Evolutionary conservation across 257 asterid species (phyloP).

Genomic region (Gardenia jasminoides): DNA sequence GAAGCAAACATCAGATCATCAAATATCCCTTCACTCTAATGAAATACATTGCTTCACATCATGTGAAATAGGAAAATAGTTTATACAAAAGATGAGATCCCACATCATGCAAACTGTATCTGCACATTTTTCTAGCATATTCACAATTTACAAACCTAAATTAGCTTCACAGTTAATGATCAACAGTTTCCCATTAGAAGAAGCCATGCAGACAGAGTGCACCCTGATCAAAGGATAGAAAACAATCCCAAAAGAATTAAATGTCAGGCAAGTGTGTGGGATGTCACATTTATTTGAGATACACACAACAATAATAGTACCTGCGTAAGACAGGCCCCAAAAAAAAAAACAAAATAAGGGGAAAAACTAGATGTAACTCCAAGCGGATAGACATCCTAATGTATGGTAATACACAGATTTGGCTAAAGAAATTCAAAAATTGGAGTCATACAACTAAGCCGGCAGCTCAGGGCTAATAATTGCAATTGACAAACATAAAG

Average conservation of each 20-base stretch:
- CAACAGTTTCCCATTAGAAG: background rate
- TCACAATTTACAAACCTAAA: background rate
- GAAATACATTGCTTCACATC: background rate
- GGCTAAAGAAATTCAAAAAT: background rate
- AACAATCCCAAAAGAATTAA: background rate
- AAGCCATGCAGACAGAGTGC: background rate
- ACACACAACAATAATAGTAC: too few relatives aligned
- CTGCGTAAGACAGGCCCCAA: background rate
- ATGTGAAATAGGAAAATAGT: too few relatives aligned
- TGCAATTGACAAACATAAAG: background rate
- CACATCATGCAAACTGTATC: background rate
- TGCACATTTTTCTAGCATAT: background rate
- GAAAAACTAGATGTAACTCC: background rate
- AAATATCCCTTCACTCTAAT: too few relatives aligned
- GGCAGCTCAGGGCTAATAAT: background rate
- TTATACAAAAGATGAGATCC: background rate
- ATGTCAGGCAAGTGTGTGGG: background rate
- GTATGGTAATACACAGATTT: background rate
- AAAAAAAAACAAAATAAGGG: too few relatives aligned
- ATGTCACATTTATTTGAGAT: background rate
- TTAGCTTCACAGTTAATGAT: background rate
- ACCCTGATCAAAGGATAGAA: background rate
- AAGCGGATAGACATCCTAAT: background rate
- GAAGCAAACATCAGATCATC: background rate
- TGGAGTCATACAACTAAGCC: background rate